These are phyloP conservation scores for Achlya hypogyna DNA, from an alignment of 352 stramenopile genomes.

Conservation along the genomic window DNA sequence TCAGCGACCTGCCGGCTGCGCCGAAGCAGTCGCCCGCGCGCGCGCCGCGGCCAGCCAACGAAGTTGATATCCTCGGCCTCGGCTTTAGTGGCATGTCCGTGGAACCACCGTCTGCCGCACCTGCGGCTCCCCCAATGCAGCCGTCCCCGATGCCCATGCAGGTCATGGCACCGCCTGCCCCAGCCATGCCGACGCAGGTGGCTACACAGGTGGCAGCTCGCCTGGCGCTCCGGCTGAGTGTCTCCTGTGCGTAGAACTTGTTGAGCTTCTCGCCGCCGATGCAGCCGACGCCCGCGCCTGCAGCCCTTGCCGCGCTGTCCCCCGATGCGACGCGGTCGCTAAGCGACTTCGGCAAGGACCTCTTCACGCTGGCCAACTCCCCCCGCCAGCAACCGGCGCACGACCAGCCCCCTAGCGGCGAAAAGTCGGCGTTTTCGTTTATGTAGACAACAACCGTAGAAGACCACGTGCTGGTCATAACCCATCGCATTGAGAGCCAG, in stretches of 20 bases:
- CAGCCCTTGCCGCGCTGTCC: background rate
- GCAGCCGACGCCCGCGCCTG: background rate
- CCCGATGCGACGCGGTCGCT: conserved; percentile 49
- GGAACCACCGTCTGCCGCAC: conserved; percentile 21
- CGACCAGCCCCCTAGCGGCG: conserved; percentile 18
- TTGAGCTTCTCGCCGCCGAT: conserved; percentile 12
- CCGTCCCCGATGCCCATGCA: background rate
- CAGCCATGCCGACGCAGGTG: background rate
- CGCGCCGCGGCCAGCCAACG: conserved; percentile 26
- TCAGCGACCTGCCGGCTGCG: background rate
- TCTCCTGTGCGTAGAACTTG: conserved; percentile 3
- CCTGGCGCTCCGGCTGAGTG: no score
- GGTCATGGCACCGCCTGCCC: background rate
- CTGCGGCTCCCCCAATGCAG: background rate
- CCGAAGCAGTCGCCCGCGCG: conserved; percentile 18
- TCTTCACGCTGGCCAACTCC: conserved; percentile 81
- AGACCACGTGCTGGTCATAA: no score
- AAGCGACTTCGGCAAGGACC: conserved; percentile 74
- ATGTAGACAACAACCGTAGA: no score
- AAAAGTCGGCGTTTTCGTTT: conserved; percentile 81
- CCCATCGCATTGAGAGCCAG: no score
- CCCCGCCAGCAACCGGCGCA: conserved; percentile 36
- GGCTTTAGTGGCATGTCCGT: conserved; percentile 37
- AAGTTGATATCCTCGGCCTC: conserved; percentile 77
- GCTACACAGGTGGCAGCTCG: background rate